Conservation (phyloP, 805 yeast species). For the Wickerhamia fluorescens region DNA sequence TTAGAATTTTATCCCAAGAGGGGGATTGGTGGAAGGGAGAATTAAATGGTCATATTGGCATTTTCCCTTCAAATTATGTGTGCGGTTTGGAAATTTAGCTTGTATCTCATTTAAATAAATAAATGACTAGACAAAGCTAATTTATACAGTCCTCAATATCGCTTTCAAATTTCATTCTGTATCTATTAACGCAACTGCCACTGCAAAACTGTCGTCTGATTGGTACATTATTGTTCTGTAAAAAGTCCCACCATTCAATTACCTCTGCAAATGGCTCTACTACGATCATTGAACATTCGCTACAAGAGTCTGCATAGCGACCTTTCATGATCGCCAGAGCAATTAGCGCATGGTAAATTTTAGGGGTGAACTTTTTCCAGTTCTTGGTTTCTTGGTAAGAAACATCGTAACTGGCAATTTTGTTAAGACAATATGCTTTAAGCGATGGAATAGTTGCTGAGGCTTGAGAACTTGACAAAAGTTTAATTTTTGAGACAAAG, state of each 20-base stretch:
- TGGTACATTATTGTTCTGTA: slow-evolving; percentile 43
- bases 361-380: slow-evolving; percentile 48
- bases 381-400: slow-evolving; percentile 45
- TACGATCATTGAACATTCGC: slow-evolving; percentile 40
- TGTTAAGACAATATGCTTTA: slow-evolving; percentile 40
- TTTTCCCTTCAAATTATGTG: slow-evolving; percentile 30
- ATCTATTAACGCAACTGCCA: slow-evolving; percentile 36
- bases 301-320: slow-evolving; percentile 44
- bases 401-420: slow-evolving; percentile 45
- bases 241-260: slow-evolving; percentile 63
- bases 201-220: slow-evolving; percentile 50
- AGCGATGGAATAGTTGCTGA: slow-evolving; percentile 35
- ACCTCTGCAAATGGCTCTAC: slow-evolving; percentile 54
- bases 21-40: slow-evolving; percentile 36
- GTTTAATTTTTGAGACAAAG: slow-evolving; percentile 22
- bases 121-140: background rate
- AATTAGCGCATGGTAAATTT: slow-evolving; percentile 37
- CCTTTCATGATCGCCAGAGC: slow-evolving; percentile 49
- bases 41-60: slow-evolving; percentile 16
- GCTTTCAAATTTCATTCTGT: too few relatives aligned
- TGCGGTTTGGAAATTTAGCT: slow-evolving; percentile 2
- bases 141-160: too few relatives aligned
- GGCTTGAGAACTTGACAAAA: slow-evolving; percentile 8
- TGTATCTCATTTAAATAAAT: slow-evolving; percentile 1
- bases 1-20: slow-evolving; percentile 25